Evolutionary conservation across 1,284 basidiomycete species (phyloP).

Genomic region (Leccinum griseonigrum): DNA sequence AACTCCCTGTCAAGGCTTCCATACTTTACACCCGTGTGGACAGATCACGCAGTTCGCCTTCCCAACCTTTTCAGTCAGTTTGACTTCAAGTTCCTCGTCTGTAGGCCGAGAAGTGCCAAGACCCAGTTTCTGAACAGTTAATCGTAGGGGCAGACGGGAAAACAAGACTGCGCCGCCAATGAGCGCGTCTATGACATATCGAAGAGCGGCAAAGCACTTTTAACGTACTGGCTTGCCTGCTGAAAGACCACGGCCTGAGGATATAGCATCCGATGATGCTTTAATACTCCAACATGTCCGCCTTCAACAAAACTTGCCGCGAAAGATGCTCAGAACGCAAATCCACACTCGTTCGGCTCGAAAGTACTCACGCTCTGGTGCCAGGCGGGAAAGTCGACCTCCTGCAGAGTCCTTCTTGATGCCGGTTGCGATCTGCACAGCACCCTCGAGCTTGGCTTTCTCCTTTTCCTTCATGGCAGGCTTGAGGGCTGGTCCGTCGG

Average conservation of each 20-base stretch:
- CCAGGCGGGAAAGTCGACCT: constrained; percentile 90
- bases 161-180: too few species aligned
- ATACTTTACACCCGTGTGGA: neutral
- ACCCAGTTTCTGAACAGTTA: too few species aligned
- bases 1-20: too few species aligned
- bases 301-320: constrained; percentile 88
- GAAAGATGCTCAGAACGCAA: constrained; percentile 4
- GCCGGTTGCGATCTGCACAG: constrained; percentile 88
- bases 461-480: constrained; percentile 60
- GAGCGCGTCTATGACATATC: too few species aligned
- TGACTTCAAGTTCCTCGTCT: too few species aligned
- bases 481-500: constrained; percentile 42
- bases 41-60: neutral
- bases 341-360: neutral
- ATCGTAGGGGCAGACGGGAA: too few species aligned
- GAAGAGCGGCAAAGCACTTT: too few species aligned
- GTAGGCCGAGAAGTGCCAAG: too few species aligned
- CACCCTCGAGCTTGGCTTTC: constrained; percentile 80
- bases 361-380: constrained; percentile 79
- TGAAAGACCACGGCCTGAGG: constrained; percentile 86
- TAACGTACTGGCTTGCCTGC: too few species aligned
- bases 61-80: too few species aligned
- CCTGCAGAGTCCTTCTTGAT: constrained; percentile 98
- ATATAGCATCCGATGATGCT: constrained; percentile 92
- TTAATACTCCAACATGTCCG: constrained; percentile 99